phyloP scores from a whole-genome alignment of 1,284 basidiomycete genomes.

The Mrakiaceae sp. region DNA sequence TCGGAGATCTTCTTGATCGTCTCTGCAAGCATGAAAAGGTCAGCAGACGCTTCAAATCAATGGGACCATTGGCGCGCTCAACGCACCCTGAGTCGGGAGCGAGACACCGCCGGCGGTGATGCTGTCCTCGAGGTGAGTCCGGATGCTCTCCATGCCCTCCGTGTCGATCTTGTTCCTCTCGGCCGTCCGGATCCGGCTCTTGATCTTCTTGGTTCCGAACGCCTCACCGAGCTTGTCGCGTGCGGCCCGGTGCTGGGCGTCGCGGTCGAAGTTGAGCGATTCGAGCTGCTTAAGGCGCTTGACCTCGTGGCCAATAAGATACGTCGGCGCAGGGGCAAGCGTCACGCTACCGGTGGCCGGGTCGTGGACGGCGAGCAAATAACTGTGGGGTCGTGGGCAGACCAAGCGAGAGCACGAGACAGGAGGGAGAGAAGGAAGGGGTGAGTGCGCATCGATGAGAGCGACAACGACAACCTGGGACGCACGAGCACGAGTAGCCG shows the following conservation, averaged over 20 bases:
- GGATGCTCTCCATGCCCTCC: slow-evolving; percentile 67
- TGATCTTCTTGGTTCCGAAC: slow-evolving; percentile 88
- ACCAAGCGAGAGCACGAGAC: not conserved
- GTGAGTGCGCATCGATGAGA: slow-evolving; percentile 23
- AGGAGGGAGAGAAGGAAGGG: not conserved
- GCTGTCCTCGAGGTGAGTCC: slow-evolving; percentile 61
- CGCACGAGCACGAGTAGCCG: slow-evolving; percentile 39
- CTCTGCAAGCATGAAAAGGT: slow-evolving; percentile 36
- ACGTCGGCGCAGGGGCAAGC: slow-evolving; percentile 57
- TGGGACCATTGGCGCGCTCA: not conserved
- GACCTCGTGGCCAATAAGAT: slow-evolving; percentile 63
- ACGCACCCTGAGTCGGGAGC: slow-evolving; percentile 54
- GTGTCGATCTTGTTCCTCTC: slow-evolving; percentile 82
- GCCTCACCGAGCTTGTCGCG: slow-evolving; percentile 72
- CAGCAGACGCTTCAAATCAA: not conserved
- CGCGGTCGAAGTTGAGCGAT: not conserved
- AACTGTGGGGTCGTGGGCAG: slow-evolving; percentile 22
- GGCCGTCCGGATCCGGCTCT: slow-evolving; percentile 65
- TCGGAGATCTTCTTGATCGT: slow-evolving; percentile 52
- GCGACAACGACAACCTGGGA: not conserved
- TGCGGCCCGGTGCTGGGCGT: slow-evolving; percentile 45
- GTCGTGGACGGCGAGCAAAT: slow-evolving; percentile 43
- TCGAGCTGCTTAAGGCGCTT: slow-evolving; percentile 56
- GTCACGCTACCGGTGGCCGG: slow-evolving; percentile 56
- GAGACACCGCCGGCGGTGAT: slow-evolving; percentile 60